A percentile compares a stretch with the other conserved stretches of the same genome.
phyloP scores from a whole-genome alignment of 192 early-diverging fungal species.

The Gigaspora rosea region DNA sequence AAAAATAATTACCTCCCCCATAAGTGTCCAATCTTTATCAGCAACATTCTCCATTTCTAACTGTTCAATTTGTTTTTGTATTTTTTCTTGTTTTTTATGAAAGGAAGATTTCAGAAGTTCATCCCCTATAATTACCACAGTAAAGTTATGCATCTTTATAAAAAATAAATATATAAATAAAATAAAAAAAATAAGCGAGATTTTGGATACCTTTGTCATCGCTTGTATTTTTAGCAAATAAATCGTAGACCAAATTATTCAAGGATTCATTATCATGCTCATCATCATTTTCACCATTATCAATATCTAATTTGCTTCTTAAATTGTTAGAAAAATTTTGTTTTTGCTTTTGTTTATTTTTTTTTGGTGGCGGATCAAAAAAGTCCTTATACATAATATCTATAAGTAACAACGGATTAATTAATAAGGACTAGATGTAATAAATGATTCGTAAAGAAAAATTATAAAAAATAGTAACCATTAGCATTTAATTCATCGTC shows the following conservation, averaged over 20 bases:
- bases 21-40: conserved; percentile 86
- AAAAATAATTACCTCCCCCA: conserved; percentile 64
- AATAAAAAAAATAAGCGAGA: no score
- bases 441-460: background rate
- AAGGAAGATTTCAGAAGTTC: conserved; percentile 65
- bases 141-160: no score
- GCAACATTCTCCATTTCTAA: conserved; percentile 88
- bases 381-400: conserved; percentile 86
- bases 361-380: conserved; percentile 66
- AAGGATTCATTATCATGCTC: conserved; percentile 38
- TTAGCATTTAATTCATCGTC: conserved; percentile 61
- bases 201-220: conserved; percentile 34
- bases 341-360: conserved; percentile 37
- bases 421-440: background rate
- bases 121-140: conserved; percentile 27
- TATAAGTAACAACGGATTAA: conserved; percentile 29
- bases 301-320: conserved; percentile 34
- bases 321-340: conserved; percentile 31
- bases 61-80: conserved; percentile 71
- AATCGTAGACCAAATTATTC: conserved; percentile 45
- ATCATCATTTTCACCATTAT: conserved; percentile 50
- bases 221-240: conserved; percentile 62
- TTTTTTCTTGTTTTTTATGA: conserved; percentile 72
- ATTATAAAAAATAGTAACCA: conserved; percentile 39
- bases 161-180: no score